Conservation (phyloP, 805 yeast genomes). For the Wickerhamomyces kurtzmanii region DNA sequence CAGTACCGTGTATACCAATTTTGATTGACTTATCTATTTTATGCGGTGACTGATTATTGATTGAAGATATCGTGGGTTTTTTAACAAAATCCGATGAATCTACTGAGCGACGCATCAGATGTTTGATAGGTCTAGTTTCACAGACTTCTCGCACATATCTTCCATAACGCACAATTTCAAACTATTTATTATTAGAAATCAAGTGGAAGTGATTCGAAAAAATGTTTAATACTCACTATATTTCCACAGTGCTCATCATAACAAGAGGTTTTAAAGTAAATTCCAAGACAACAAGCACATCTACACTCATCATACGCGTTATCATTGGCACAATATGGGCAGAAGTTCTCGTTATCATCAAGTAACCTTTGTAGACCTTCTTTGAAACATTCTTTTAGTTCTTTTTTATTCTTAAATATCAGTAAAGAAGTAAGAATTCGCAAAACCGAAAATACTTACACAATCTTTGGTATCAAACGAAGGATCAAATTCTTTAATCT, state of each 20-base stretch:
- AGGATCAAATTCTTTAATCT: constrained; percentile 11
- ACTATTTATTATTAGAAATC: too few species aligned
- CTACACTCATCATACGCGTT: constrained; percentile 18
- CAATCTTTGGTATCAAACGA: constrained; percentile 12
- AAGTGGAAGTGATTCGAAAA: too few species aligned
- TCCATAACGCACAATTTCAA: constrained; percentile 15
- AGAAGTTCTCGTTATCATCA: constrained; percentile 13
- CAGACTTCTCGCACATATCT: constrained; percentile 16
- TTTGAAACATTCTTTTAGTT: constrained; percentile 13
- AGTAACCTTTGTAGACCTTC: constrained; percentile 11
- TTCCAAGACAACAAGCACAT: constrained; percentile 18
- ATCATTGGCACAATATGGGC: constrained; percentile 17
- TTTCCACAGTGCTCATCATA: constrained; percentile 15
- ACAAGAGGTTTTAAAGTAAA: constrained; percentile 15
- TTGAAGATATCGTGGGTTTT: constrained; percentile 2
- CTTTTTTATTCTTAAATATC: too few species aligned
- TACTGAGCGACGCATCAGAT: neutral
- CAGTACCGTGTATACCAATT: constrained; percentile 2
- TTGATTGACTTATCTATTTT: neutral
- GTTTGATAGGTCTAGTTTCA: constrained; percentile 11
- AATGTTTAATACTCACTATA: too few species aligned
- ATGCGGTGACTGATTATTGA: constrained; percentile 6
- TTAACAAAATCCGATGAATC: too few species aligned
- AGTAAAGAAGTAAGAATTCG: too few species aligned
- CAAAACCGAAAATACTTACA: too few species aligned